Evolutionary conservation across 495 filamentous ascomycete genomes (phyloP), one percentile per base, ranked within the genome.

Genomic region (Penicillium dipodomyicola): DNA sequence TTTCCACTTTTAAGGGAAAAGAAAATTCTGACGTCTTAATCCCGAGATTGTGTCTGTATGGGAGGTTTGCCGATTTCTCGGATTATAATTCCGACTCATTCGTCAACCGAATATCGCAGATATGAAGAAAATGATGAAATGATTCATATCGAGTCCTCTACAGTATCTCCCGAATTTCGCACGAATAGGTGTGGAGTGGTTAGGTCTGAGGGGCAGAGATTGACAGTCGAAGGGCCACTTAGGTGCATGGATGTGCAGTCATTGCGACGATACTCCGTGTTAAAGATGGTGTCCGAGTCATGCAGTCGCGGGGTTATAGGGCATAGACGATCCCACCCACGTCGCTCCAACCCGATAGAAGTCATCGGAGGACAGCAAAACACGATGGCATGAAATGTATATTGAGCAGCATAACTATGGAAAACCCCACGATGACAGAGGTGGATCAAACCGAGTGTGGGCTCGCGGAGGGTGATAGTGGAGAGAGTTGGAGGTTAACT

Each of bases 191-290:
- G 49, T 23, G 25, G 15, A 41, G 19, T 2, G n/a, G 3, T n/a
- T 23, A 12, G 23, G 35, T 25, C 23, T 27, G 22, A 51, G 33
- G 25, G 35, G 15, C 35, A 52, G 35, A 29, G 35, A 52, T 52
- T 52, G 49, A 41, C 35, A 29, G 35, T 30, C 22, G 29, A 17
- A 40, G 49, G 17, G 35, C 49, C 49, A 52, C 23, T 20, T 40
- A 37, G 30, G n/a, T 29, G 35, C 49, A 41, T 30, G 7, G 23
- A 19, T 11, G 30, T 32, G 45, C 25, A 17, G 9, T 47, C 1
- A 51, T 37, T 35, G 14, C 23, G 33, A 40, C 7, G 8, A 37
- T 14, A 14, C n/a, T 17, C 35, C n/a, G 35, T 17, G 3, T 23
- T 30, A 15, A 14, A 37, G 10, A 51, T 51, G 48, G 20, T 39